These are phyloP conservation scores for Scheffersomyces lignosus DNA, from an alignment of 805 yeast species.

Conservation along the genomic window DNA sequence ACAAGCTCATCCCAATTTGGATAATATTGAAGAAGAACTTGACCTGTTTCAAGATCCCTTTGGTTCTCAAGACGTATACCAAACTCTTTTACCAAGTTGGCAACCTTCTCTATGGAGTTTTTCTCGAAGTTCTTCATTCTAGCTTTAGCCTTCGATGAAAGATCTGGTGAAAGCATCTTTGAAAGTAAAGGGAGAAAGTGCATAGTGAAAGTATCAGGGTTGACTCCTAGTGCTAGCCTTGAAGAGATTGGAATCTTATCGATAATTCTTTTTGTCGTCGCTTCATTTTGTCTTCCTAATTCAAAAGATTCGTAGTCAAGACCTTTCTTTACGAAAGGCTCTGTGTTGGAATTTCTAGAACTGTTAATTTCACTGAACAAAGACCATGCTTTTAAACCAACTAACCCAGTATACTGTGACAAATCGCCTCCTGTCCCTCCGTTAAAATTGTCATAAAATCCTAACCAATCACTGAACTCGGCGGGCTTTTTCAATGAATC, in stretches of 20 bases:
- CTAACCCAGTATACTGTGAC: slow-evolving; percentile 53
- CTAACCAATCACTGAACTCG: slow-evolving; percentile 72
- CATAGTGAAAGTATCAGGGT: slow-evolving; percentile 22
- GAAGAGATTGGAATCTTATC: slow-evolving; percentile 28
- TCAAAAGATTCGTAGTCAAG: slow-evolving; percentile 44
- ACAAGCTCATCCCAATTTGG: slow-evolving; percentile 39
- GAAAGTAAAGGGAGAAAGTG: slow-evolving; percentile 36
- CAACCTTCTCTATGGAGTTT: slow-evolving; percentile 33
- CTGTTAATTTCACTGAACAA: slow-evolving; percentile 62
- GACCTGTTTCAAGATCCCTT: slow-evolving; percentile 34
- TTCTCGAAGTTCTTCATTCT: slow-evolving; percentile 29
- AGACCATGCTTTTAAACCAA: slow-evolving; percentile 61
- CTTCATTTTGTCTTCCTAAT: slow-evolving; percentile 27
- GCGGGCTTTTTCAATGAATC: slow-evolving; percentile 60
- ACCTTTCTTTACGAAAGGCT: slow-evolving; percentile 23
- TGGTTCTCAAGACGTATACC: slow-evolving; percentile 40
- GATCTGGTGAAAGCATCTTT: slow-evolving; percentile 30
- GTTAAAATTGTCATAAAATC: slow-evolving; percentile 61
- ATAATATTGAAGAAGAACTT: slow-evolving; percentile 23
- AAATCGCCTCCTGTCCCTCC: slow-evolving; percentile 46
- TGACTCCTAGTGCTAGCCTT: slow-evolving; percentile 29
- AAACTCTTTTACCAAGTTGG: slow-evolving; percentile 37
- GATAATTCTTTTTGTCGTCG: slow-evolving; percentile 29
- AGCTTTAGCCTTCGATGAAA: slow-evolving; percentile 21
- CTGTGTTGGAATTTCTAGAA: slow-evolving; percentile 9